A percentile compares a stretch with the other conserved stretches of the same genome.
Evolutionary conservation across 1,139 yeast genomes (phyloP).

Genomic region (Lodderomyces oxycetoniae): DNA sequence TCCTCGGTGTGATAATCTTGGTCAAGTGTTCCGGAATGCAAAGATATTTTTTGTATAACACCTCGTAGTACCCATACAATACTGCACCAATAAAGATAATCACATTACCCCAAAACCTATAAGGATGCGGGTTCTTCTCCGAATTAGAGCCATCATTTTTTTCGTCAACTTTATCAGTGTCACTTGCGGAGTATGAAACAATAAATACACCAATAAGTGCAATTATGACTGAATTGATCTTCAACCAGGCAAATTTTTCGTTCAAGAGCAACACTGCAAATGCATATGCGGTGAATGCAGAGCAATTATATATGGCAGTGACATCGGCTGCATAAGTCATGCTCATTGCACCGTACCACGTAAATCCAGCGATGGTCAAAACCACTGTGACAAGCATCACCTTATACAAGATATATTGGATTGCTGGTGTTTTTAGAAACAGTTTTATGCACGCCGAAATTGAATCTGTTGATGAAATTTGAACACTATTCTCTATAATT

Average conservation of each 20-base stretch:
- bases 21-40: conserved; percentile 64
- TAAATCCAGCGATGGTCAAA: conserved; percentile 69
- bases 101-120: conserved; percentile 65
- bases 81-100: conserved; percentile 76
- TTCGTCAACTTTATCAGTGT: not conserved
- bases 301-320: conserved; percentile 86
- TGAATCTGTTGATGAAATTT: conserved; percentile 37
- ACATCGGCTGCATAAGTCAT: conserved; percentile 81
- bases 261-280: conserved; percentile 73
- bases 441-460: conserved; percentile 31
- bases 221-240: conserved; percentile 62
- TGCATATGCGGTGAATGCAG: conserved; percentile 82
- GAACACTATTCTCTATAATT: conserved; percentile 37
- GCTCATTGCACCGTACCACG: conserved; percentile 85
- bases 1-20: conserved; percentile 41
- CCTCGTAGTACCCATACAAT: conserved; percentile 81
- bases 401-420: conserved; percentile 42
- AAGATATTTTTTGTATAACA: conserved; percentile 66
- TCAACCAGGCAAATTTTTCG: conserved; percentile 63
- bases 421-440: conserved; percentile 42
- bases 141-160: conserved; percentile 28
- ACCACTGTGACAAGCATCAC: conserved; percentile 49
- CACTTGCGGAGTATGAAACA: conserved; percentile 58
- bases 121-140: conserved; percentile 42
- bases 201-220: conserved; percentile 73